Evolutionary conservation across 139 green algal species (phyloP).

Genomic region (Pedinophyceae sp.): DNA sequence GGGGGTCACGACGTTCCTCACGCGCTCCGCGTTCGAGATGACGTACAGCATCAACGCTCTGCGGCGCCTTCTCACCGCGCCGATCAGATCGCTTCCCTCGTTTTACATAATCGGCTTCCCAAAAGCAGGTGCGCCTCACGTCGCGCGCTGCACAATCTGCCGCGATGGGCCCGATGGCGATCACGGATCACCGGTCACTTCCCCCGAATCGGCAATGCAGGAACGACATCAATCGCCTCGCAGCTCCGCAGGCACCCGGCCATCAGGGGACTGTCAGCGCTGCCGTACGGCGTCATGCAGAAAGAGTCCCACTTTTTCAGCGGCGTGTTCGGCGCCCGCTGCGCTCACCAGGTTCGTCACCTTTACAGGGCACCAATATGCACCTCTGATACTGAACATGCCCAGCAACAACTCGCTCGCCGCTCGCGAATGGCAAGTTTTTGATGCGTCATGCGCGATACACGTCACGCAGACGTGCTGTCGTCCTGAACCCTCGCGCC

Average conservation of each 20-base stretch:
- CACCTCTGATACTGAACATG: too few relatives aligned
- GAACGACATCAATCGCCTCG: conserved; percentile 57
- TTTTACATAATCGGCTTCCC: conserved; percentile 72
- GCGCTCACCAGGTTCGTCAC: conserved; percentile 15
- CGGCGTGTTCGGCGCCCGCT: conserved; percentile 33
- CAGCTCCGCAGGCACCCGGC: conserved; percentile 47
- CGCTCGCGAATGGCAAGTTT: too few relatives aligned
- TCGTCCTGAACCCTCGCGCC: too few relatives aligned
- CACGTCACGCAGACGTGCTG: too few relatives aligned
- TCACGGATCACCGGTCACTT: too few relatives aligned
- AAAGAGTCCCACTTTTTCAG: conserved; percentile 68
- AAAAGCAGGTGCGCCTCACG: conserved; percentile 4
- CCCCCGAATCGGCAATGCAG: conserved; percentile 2
- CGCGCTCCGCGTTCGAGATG: background rate
- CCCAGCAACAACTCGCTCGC: too few relatives aligned
- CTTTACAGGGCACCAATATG: too few relatives aligned
- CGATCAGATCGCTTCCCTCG: conserved; percentile 39
- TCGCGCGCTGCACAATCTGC: too few relatives aligned
- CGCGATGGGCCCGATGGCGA: too few relatives aligned
- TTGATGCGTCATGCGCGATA: too few relatives aligned
- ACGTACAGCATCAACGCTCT: conserved; percentile 8
- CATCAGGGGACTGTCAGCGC: conserved; percentile 40
- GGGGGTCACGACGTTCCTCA: conserved; percentile 3
- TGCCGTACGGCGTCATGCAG: conserved; percentile 43
- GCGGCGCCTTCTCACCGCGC: conserved; percentile 47